These are phyloP conservation scores for Saccharum hybrid DNA, from an alignment of 202 grass and related monocot genomes.

Conservation along the genomic window DNA sequence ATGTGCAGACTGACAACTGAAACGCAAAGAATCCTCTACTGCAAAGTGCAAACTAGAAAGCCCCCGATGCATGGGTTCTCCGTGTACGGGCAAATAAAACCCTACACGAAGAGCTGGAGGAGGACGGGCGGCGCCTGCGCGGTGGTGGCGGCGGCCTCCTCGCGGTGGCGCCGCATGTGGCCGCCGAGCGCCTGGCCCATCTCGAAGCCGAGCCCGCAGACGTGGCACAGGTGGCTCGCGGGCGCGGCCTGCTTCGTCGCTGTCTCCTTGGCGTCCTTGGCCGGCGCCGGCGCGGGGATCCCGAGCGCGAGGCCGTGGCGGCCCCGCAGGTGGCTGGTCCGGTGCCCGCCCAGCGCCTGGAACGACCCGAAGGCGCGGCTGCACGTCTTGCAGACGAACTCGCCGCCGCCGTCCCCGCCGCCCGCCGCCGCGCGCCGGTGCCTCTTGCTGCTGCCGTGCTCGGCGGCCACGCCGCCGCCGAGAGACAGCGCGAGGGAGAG, in stretches of 20 bases:
- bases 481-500: neutral
- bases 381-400: conserved; percentile 60
- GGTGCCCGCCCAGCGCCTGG: conserved; percentile 79
- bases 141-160: conserved; percentile 7
- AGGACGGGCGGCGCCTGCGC: conserved; percentile 43
- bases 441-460: neutral
- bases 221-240: conserved; percentile 42
- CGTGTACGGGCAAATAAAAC: neutral
- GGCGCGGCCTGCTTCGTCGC: neutral
- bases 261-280: neutral
- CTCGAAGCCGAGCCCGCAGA: conserved; percentile 53
- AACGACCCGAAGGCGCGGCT: conserved; percentile 63
- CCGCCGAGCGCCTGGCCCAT: conserved; percentile 73
- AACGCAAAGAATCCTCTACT: neutral
- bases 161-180: conserved; percentile 69
- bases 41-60: neutral
- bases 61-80: too few relatives aligned
- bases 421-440: neutral
- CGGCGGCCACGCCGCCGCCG: neutral
- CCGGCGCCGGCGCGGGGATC: neutral
- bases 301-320: conserved; percentile 51
- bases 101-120: conserved; percentile 53
- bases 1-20: neutral
- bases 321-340: conserved; percentile 66
- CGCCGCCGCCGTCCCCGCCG: neutral